Evolutionary conservation across 495 filamentous ascomycete species (phyloP), one percentile per base, ranked within the genome.

Genomic region (Endocarpon pusillum): DNA sequence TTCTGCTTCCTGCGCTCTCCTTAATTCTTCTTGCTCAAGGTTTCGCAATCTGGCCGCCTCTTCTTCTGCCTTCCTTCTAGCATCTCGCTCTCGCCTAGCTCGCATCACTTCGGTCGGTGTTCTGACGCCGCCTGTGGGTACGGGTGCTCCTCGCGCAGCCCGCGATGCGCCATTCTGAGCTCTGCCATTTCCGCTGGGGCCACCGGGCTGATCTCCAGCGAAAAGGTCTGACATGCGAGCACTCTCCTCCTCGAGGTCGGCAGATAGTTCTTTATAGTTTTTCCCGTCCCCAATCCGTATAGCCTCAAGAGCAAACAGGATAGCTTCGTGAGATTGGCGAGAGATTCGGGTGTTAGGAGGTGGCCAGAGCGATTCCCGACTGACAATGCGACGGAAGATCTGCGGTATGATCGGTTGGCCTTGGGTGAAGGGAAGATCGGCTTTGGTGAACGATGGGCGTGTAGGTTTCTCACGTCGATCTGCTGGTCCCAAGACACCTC

Each of bases 151-250:
- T 32, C 60, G 55, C 22, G 58, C 45, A n/a, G 54, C 42, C 21
- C 64, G 62, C 7, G 58, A 45, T 19, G 52, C 51, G 20, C 64
- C 67, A 53, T 68, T 69, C 28, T 61, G 64, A 20, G 50, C 47
- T 20, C 66, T 62, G 32, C 53, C 51, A 43, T 57, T 64, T 36
- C 55, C 45, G 30, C 44, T 49, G 34, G 54, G 41, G 22, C 51
- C 57, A 32, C 52, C 35, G 33, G 51, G 43, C 45, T 53, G 54
- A 49, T 59, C 55, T 39, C 69, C 68, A 46, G 65, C 65, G 49
- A 69, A 61, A 46, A 92, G 61, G 55, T 92, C 80, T 44, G 89
- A 76, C 89, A 97, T 96, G 42, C 75, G 70, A 46, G 87, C 85
- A 76, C 85, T 83, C 65, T 87, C 75, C 64, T 97, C 89, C 35